Evolutionary conservation across 768 basidiomycete genomes (phyloP), one percentile per base, ranked within the genome.

Genomic region (Cystobasidium ongulense): DNA sequence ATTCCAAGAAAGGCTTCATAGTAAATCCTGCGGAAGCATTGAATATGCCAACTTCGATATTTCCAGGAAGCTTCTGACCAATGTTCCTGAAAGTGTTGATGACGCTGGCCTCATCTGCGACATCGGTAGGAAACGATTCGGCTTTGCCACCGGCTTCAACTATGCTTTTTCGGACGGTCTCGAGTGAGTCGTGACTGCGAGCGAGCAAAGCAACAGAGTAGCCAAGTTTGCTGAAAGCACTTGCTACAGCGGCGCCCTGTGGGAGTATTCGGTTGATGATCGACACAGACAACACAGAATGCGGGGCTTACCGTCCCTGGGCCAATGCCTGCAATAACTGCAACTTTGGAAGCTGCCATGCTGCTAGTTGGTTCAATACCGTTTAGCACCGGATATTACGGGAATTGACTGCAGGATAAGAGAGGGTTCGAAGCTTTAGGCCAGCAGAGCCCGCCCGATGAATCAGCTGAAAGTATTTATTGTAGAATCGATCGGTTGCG

Each of bases 1-100:
- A 36, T 10, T 80, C 79, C 61, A 80, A 76, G 76, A 80, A 80
- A 1, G 76, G 76, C 33, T 74, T 76, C 31, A 76, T 36, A 21
- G 72, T 21, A 52, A 77, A 76, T 15, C 75, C 72, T 25, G 70
- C 73, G 31, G 73, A 76, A 21, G 74, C 78, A 67, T 79, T 79
- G 77, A 75, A 79, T 29, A 76, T 31, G 13, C 76, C 78, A 0
- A 63, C 63, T 17, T 66, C 61, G 57, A 77, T 36, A 23, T 75
- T 67, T 1, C 65, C 57, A 8, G 75, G 78, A 27, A 52, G 78
- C 13, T 54, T 57, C 29, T 53, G 11, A 10, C 61, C 33, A 72
- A 79, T 78, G 10, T 23, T n/a, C 0, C 17, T 46, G 66, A 79
- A 77, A 1, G 78, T 74, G 0, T n/a, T 29, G 0, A 31, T 38